Evolutionary conservation across 208 protist genomes (phyloP), one percentile per base, ranked within the genome.

Genomic region (Wallacemonas sp.): DNA sequence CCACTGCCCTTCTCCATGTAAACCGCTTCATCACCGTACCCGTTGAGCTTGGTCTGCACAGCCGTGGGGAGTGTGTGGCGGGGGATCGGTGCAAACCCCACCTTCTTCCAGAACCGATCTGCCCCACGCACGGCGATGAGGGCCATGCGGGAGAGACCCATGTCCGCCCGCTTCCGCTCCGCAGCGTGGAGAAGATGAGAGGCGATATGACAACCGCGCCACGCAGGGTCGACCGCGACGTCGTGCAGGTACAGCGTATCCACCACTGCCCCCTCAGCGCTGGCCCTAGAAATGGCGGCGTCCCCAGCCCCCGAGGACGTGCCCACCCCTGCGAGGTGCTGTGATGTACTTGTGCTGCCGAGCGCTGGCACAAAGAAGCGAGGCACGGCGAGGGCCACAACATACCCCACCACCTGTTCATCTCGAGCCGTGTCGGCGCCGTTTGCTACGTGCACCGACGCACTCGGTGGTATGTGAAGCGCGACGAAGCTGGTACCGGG

Each of bases 231-330:
- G 10, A 76, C 63, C 1, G 71, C 71, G n/a, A 76, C 46, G 52
- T 76, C 70, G 53, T 76, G 70, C 3, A 76, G 24, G 63, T 70
- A 76, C 1, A 76, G 36, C n/a, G 70, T 75, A 34, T 75, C 69
- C 50, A n/a, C n/a, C n/a, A n/a, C n/a, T n/a, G n/a, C n/a, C n/a
- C n/a, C n/a, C n/a, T n/a, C n/a, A n/a, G n/a, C n/a, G n/a, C n/a
- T n/a, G n/a, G n/a, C n/a, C n/a, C n/a, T n/a, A n/a, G n/a, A n/a
- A n/a, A n/a, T n/a, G n/a, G n/a, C n/a, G n/a, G 32, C 57, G 13
- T 29, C 33, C 17, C 33, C 39, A 12, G 5, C 53, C 12, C 9
- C 3, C 9, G n/a, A 9, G 15, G 26, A 29, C 67, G 17, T 53
- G 53, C 32, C 61, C 8, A 19, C 53, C 53, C 22, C 36, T 12